phyloP scores from a whole-genome alignment of 768 basidiomycete species.

The Phanerochaete sordida region DNA sequence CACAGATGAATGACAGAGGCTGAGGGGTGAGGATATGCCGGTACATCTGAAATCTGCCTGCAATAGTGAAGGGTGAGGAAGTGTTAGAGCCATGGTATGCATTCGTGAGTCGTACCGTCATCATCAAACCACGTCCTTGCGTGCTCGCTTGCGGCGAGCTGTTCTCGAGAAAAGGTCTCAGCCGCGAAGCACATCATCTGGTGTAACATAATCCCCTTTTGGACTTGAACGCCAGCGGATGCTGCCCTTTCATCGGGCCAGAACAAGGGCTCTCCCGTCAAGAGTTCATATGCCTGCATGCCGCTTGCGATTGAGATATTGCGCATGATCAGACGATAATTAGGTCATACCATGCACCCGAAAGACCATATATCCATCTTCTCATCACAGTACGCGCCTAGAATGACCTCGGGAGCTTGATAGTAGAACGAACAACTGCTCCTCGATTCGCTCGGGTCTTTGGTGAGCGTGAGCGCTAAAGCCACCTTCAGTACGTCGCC shows the following conservation, averaged over 20 bases:
- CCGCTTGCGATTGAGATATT: background rate
- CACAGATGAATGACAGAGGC: no score
- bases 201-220: background rate
- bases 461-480: background rate
- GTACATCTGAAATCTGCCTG: background rate
- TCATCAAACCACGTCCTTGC: background rate
- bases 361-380: slow-evolving; percentile 1
- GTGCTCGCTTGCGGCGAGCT: background rate
- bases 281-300: background rate
- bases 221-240: background rate
- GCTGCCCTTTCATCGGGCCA: background rate
- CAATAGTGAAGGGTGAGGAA: background rate
- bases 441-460: background rate
- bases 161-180: background rate
- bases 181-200: background rate
- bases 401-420: background rate
- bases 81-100: background rate
- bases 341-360: slow-evolving; percentile 4
- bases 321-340: no score
- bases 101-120: background rate
- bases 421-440: background rate
- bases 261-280: background rate
- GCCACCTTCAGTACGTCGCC: background rate
- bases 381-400: background rate
- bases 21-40: background rate